Percentiles rank a stretch among this genome's conserved stretches.
These are phyloP conservation scores for Pythium phragmiticola DNA, from an alignment of 352 stramenopile genomes.

Conservation along the genomic window DNA sequence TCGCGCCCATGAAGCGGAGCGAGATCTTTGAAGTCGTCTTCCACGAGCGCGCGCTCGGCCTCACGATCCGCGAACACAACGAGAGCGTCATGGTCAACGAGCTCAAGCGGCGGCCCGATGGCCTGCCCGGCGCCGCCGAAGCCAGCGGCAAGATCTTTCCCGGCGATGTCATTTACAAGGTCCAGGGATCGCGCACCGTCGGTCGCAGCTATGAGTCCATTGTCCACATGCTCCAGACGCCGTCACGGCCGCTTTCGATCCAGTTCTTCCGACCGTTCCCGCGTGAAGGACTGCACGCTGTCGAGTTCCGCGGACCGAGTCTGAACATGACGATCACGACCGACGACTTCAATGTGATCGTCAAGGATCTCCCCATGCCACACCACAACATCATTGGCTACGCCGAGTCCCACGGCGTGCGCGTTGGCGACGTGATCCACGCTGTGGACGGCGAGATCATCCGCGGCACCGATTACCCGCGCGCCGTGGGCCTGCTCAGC, in stretches of 20 bases:
- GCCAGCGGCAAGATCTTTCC: conserved; percentile 50
- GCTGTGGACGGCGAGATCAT: conserved; percentile 79
- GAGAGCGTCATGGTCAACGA: conserved; percentile 86
- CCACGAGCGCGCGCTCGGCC: conserved; percentile 62
- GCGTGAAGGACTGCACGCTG: conserved; percentile 77
- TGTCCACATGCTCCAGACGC: conserved; percentile 85
- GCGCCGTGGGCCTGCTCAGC: conserved; percentile 75
- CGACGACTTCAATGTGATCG: conserved; percentile 83
- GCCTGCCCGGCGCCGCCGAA: conserved; percentile 52
- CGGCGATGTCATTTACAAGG: conserved; percentile 88
- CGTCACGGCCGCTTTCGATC: conserved; percentile 66
- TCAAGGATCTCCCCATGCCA: conserved; percentile 80
- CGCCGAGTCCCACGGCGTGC: conserved; percentile 76
- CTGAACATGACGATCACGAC: conserved; percentile 88
- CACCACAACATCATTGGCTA: conserved; percentile 85
- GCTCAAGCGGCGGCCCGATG: conserved; percentile 68
- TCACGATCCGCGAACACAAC: conserved; percentile 84
- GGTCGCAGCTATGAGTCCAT: conserved; percentile 79
- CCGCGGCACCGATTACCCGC: conserved; percentile 78
- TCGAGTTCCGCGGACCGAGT: conserved; percentile 75
- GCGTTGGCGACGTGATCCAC: conserved; percentile 79
- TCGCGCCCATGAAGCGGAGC: conserved; percentile 74
- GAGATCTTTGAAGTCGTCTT: conserved; percentile 84
- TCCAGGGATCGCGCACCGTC: conserved; percentile 71
- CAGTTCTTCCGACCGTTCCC: conserved; percentile 81